phyloP scores from a whole-genome alignment of 108 stramenopile genomes.

The Cyclotella choctawhatcheeana region DNA sequence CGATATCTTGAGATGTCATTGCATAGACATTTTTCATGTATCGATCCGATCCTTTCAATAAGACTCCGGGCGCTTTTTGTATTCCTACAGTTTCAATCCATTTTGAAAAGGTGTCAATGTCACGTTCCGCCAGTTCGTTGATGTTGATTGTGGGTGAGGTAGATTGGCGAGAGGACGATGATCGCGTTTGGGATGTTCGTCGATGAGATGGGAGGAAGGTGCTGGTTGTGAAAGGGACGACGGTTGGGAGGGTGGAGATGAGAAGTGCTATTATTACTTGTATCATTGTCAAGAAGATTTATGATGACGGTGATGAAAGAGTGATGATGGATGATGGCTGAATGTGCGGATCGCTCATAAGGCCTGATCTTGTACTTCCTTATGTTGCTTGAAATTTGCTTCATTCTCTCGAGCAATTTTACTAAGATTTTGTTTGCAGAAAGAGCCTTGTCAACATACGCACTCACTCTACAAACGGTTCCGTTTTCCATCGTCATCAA shows the following conservation, averaged over 20 bases:
- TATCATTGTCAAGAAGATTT: no score
- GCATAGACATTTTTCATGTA: slow-evolving; percentile 34
- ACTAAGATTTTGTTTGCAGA: no score
- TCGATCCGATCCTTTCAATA: slow-evolving; percentile 2
- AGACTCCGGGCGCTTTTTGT: slow-evolving; percentile 10
- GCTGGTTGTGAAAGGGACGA: slow-evolving; percentile 6
- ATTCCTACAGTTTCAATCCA: background rate
- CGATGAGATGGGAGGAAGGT: background rate
- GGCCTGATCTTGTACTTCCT: no score
- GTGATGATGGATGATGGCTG: no score
- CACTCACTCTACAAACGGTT: no score
- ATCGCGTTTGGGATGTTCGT: background rate
- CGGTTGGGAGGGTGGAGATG: background rate
- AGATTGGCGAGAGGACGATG: background rate
- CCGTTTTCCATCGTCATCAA: no score
- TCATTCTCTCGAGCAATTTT: no score
- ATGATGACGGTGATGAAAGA: no score
- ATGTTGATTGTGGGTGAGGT: background rate
- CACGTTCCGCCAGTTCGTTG: slow-evolving; percentile 10
- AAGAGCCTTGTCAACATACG: no score
- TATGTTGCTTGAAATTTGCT: no score
- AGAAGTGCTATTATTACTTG: no score
- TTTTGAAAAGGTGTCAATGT: slow-evolving; percentile 5
- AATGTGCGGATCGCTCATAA: no score
- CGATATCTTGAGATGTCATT: slow-evolving; percentile 40